Conservation (phyloP, 495 filamentous ascomycete genomes). For the Bacidia rubella region DNA sequence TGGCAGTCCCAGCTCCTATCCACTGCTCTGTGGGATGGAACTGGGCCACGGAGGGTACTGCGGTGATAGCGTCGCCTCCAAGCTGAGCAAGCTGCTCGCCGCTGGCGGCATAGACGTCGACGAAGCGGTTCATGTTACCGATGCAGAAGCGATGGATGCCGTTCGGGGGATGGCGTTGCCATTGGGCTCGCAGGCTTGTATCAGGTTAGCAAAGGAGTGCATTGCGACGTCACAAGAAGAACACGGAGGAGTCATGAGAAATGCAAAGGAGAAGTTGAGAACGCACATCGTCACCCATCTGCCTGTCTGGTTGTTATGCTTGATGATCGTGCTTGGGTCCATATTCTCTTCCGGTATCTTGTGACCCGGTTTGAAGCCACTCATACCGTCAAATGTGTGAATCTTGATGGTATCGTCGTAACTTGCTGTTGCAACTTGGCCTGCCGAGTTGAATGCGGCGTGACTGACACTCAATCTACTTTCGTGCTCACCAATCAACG, state of each 20-base stretch:
- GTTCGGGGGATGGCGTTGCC: conserved; percentile 68
- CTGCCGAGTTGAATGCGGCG: conserved; percentile 70
- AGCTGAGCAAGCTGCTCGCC: conserved; percentile 88
- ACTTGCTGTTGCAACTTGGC: conserved; percentile 76
- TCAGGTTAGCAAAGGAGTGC: too few relatives aligned
- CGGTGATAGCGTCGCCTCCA: conserved; percentile 75
- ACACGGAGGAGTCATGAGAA: conserved; percentile 3
- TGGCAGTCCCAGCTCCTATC: conserved; percentile 85
- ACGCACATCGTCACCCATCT: conserved; percentile 61
- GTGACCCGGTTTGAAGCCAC: conserved; percentile 49
- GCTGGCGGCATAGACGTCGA: conserved; percentile 68
- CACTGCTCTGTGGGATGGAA: conserved; percentile 83
- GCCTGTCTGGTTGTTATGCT: conserved; percentile 94
- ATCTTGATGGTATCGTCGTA: conserved; percentile 96
- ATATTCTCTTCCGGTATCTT: conserved; percentile 47
- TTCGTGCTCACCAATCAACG: conserved; percentile 65
- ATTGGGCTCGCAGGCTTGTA: conserved; percentile 87
- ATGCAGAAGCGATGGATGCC: conserved; percentile 77
- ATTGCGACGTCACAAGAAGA: neutral
- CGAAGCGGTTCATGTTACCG: conserved; percentile 95
- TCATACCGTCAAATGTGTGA: conserved; percentile 57
- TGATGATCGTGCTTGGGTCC: conserved; percentile 52
- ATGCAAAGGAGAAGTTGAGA: too few relatives aligned
- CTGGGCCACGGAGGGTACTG: conserved; percentile 82
- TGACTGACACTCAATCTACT: conserved; percentile 79